phyloP scores from a whole-genome alignment of 2,329 filamentous ascomycete species.

The Amesomyces nigricolor region DNA sequence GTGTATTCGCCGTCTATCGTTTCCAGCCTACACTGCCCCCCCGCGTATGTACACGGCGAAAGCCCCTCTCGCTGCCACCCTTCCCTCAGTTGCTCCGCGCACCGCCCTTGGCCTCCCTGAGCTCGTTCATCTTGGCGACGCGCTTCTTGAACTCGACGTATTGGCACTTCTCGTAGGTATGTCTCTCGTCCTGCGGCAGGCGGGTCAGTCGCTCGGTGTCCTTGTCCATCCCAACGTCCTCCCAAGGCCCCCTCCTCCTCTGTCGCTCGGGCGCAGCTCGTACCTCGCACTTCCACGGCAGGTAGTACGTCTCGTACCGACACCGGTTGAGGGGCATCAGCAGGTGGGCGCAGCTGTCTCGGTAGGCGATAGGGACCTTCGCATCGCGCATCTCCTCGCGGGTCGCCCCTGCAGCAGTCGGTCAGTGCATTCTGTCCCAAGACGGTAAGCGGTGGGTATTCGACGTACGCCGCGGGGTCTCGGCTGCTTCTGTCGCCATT shows the following conservation, averaged over 20 bases:
- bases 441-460: background rate
- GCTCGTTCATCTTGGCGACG: slow-evolving; percentile 96
- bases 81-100: slow-evolving; percentile 70
- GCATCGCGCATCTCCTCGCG: slow-evolving; percentile 93
- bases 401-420: slow-evolving; percentile 57
- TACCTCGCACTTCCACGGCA: slow-evolving; percentile 98
- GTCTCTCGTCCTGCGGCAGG: slow-evolving; percentile 74
- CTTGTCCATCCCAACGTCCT: background rate
- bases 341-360: slow-evolving; percentile 91
- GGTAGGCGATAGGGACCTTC: slow-evolving; percentile 80
- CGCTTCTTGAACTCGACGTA: slow-evolving; percentile 98
- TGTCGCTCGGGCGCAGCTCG: slow-evolving; percentile 18
- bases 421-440: slow-evolving; percentile 8
- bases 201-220: slow-evolving; percentile 10
- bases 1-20: slow-evolving; percentile 17
- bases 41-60: slow-evolving; percentile 24
- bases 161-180: slow-evolving; percentile 98
- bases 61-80: slow-evolving; percentile 2
- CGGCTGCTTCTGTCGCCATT: slow-evolving; percentile 23
- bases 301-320: slow-evolving; percentile 83
- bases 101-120: slow-evolving; percentile 78
- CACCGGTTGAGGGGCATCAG: slow-evolving; percentile 94
- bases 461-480: slow-evolving; percentile 23
- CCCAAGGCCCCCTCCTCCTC: background rate
- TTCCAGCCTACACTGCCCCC: background rate